phyloP scores from a whole-genome alignment of 2,329 filamentous ascomycete species.

The Scedosporium apiospermum region DNA sequence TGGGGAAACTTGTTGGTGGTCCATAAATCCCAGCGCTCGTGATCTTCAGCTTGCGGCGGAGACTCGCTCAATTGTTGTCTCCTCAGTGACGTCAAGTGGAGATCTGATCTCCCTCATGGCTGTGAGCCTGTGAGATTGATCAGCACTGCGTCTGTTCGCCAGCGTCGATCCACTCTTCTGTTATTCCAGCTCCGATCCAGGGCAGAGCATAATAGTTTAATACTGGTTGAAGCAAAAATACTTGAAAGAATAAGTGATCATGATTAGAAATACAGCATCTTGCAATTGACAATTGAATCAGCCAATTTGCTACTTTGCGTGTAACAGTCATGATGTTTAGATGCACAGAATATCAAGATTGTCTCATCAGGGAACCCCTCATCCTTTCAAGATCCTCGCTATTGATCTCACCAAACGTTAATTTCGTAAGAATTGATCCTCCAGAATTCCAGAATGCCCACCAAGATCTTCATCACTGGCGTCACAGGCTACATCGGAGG shows the following conservation, averaged over 20 bases:
- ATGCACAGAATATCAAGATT: neutral
- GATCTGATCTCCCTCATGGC: neutral
- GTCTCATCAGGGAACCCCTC: neutral
- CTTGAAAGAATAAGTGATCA: neutral
- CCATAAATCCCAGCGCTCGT: no score
- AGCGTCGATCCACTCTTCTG: neutral
- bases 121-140: neutral
- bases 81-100: neutral
- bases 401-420: neutral
- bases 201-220: no score
- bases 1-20: no score
- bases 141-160: neutral
- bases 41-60: no score
- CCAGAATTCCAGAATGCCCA: neutral
- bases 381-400: neutral
- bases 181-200: neutral
- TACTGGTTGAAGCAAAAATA: no score
- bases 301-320: neutral
- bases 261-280: neutral
- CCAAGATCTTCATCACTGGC: slow-evolving; percentile 8
- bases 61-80: no score
- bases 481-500: slow-evolving; percentile 15
- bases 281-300: neutral
- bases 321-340: neutral
- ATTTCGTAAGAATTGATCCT: neutral